Conservation (phyloP, 75 land plant genomes). For the Cupressus sempervirens region DNA sequence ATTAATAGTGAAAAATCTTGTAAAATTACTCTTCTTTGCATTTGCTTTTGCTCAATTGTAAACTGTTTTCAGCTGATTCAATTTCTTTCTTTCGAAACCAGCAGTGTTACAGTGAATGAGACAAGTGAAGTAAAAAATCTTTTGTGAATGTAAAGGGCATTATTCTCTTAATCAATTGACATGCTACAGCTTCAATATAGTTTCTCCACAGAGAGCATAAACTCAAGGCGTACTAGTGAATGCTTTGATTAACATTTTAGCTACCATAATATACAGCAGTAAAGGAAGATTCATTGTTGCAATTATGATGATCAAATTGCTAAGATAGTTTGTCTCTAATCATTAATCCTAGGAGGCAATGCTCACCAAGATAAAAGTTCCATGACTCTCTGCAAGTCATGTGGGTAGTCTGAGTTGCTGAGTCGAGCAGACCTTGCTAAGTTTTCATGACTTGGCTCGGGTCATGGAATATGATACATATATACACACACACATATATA, state of each 20-base stretch:
- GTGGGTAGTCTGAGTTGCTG: too few relatives aligned
- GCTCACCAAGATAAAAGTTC: too few relatives aligned
- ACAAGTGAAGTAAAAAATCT: slow-evolving; percentile 18
- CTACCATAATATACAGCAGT: slow-evolving; percentile 27
- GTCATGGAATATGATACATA: too few relatives aligned
- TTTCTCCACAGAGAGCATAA: slow-evolving; percentile 18
- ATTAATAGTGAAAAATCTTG: slow-evolving; percentile 22
- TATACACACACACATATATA: too few relatives aligned
- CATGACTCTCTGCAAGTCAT: too few relatives aligned
- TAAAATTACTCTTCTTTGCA: slow-evolving; percentile 14
- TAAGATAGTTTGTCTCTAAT: slow-evolving; percentile 31
- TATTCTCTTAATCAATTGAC: slow-evolving; percentile 27
- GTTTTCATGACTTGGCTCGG: too few relatives aligned
- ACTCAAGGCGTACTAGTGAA: slow-evolving; percentile 24
- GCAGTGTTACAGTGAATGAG: slow-evolving; percentile 20
- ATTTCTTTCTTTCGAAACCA: slow-evolving; percentile 24
- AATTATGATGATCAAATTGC: slow-evolving; percentile 25
- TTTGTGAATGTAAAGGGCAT: slow-evolving; percentile 31
- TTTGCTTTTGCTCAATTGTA: slow-evolving; percentile 25
- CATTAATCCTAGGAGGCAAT: slow-evolving; percentile 13
- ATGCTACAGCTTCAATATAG: slow-evolving; percentile 29
- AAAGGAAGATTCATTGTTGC: slow-evolving; percentile 20
- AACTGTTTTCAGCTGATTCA: slow-evolving; percentile 34
- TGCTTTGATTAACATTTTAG: slow-evolving; percentile 27
- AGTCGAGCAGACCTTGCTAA: too few relatives aligned